Evolutionary conservation across 805 yeast genomes (phyloP).

Genomic region (Saturnispora hagleri): DNA sequence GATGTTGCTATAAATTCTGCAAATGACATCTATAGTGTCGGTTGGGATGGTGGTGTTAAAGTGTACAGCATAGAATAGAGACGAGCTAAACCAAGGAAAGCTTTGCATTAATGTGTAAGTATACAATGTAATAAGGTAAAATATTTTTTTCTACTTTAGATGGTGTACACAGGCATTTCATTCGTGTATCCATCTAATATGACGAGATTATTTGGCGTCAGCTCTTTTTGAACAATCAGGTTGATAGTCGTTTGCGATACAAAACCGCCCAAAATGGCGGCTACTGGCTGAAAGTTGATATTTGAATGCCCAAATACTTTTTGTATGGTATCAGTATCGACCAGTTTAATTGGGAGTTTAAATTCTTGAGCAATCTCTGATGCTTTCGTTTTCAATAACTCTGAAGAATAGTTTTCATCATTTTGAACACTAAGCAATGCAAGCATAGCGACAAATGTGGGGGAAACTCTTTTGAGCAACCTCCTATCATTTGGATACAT

Average conservation of each 20-base stretch:
- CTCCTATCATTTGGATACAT: conserved; percentile 19
- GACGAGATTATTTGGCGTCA: conserved; percentile 74
- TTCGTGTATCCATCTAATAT: conserved; percentile 63
- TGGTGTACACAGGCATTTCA: conserved; percentile 67
- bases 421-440: conserved; percentile 41
- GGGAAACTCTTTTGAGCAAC: conserved; percentile 41
- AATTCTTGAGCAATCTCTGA: conserved; percentile 28
- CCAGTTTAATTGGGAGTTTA: conserved; percentile 37
- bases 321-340: conserved; percentile 27
- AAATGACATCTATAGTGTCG: conserved; percentile 45
- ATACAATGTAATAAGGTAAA: not conserved
- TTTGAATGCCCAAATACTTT: conserved; percentile 39
- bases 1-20: conserved; percentile 31
- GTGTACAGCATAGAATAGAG: conserved; percentile 23
- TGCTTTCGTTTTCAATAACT: conserved; percentile 26
- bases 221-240: conserved; percentile 61
- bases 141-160: conserved; percentile 2
- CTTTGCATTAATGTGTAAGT: not conserved
- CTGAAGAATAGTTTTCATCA: conserved; percentile 8
- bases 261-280: conserved; percentile 85
- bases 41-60: conserved; percentile 81
- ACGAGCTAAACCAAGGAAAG: not conserved
- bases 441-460: conserved; percentile 49
- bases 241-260: conserved; percentile 88
- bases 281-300: conserved; percentile 70